phyloP scores from a whole-genome alignment of 208 protist genomes.

The Herpetomonas samuelpessoai region DNA sequence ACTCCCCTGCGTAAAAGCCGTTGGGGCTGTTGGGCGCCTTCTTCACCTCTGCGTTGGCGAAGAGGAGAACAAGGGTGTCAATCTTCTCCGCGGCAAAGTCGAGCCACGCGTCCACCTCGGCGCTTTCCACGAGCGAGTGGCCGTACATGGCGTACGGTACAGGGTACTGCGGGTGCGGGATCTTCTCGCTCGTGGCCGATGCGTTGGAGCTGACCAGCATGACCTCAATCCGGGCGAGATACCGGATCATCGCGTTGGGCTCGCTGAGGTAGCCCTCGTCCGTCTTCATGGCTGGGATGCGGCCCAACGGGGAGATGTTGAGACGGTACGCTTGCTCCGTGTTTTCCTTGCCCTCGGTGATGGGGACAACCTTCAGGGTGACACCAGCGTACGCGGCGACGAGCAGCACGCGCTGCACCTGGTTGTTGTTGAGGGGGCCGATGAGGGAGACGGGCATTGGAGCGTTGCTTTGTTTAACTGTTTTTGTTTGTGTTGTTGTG shows the following conservation, averaged over 20 bases:
- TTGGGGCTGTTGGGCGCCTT: not conserved
- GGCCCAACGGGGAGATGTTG: conserved; percentile 67
- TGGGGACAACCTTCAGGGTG: conserved; percentile 49
- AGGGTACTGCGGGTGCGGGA: conserved; percentile 52
- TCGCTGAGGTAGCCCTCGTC: conserved; percentile 83
- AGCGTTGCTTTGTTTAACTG: not conserved
- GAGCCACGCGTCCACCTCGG: conserved; percentile 76
- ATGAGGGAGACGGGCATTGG: conserved; percentile 63
- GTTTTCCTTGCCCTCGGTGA: conserved; percentile 46
- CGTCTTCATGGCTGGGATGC: conserved; percentile 64
- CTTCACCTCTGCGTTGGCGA: conserved; percentile 15
- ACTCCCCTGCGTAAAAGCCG: not conserved
- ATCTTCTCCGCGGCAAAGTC: conserved; percentile 62
- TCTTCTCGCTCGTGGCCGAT: conserved; percentile 24
- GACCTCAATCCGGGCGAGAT: conserved; percentile 58
- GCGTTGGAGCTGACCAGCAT: conserved; percentile 22
- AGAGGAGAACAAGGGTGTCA: conserved; percentile 27
- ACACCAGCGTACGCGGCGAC: conserved; percentile 69
- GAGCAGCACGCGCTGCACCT: conserved; percentile 59
- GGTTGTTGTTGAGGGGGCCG: conserved; percentile 41
- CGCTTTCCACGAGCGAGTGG: conserved; percentile 48
- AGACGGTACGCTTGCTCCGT: conserved; percentile 50
- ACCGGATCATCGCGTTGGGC: conserved; percentile 70
- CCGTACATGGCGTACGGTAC: conserved; percentile 73
- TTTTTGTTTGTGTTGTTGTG: too few relatives aligned